Evolutionary conservation across 1,284 basidiomycete species (phyloP), one percentile per base, ranked within the genome.

Genomic region (Wallemia mellicola): DNA sequence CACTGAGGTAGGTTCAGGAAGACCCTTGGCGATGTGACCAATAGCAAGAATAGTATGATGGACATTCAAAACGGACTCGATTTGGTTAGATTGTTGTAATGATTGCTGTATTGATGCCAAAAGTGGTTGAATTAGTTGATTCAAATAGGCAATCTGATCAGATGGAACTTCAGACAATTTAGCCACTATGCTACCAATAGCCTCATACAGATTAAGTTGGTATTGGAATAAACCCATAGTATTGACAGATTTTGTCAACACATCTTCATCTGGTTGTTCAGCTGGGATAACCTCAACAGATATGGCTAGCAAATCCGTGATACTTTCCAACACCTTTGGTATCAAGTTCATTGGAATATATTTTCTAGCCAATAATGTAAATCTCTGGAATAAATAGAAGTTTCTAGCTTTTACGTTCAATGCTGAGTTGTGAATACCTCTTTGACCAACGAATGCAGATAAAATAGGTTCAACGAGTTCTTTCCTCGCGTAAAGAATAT

Each of bases 11-110:
- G 38, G 38, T 38, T 72, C 70, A 0, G 94, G 94, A 73, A 98
- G 98, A 7, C 95, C 95, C 71, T 96, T 95, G 57, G 89, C 86
- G 60, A 98, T 79, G 66, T 86, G 87, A 19, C 91, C 91, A 15
- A 96, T 75, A 1, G 91, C 92, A 77, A 95, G 84, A 67, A 98
- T 85, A 64, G 84, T 77, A 71, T 98, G 92, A 67, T 98, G 94
- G n/a, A 89, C 80, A 68, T 82, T 82, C 57, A 96, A 74, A 63
- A 95, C 80, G 2, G 83, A 77, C 38, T 48, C 38, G 5, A 48
- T n/a, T 48, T 48, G 38, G 19, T 48, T 5, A 17, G 38, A n/a
- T 48, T 11, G 64, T 64, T 81, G 79, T 54, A 88, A 72, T 64
- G 76, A 82, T 38, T 75, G 71, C 5, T 80, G 81, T 56, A 96